phyloP scores from a whole-genome alignment of 1,139 yeast genomes.

The Komagataea norvegica region DNA sequence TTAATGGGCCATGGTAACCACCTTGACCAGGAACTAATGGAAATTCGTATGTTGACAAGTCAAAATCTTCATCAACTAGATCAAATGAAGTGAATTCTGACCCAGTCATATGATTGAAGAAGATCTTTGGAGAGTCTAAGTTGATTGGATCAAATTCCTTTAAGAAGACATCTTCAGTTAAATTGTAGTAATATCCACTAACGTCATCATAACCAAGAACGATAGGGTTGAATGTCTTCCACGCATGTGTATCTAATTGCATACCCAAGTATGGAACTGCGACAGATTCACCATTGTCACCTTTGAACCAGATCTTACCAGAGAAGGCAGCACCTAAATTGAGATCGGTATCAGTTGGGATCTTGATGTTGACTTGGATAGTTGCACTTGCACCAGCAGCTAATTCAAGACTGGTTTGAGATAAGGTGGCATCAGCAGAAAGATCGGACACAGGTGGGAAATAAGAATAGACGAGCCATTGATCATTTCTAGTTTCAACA shows the following conservation, averaged over 20 bases:
- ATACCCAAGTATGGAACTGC: slow-evolving; percentile 19
- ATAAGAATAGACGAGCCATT: neutral
- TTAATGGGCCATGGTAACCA: slow-evolving; percentile 8
- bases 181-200: slow-evolving; percentile 5
- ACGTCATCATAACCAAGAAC: slow-evolving; percentile 7
- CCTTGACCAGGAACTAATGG: slow-evolving; percentile 9
- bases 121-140: slow-evolving; percentile 10
- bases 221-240: slow-evolving; percentile 12
- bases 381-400: slow-evolving; percentile 14
- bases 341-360: slow-evolving; percentile 4
- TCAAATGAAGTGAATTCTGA: slow-evolving; percentile 13
- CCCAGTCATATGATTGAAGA: slow-evolving; percentile 12
- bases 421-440: slow-evolving; percentile 8
- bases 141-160: slow-evolving; percentile 2
- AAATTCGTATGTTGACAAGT: slow-evolving; percentile 5
- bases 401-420: slow-evolving; percentile 6
- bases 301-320: slow-evolving; percentile 14
- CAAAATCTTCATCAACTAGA: slow-evolving; percentile 15
- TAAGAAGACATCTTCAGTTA: slow-evolving; percentile 2
- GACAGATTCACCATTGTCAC: slow-evolving; percentile 16
- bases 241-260: slow-evolving; percentile 9
- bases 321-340: slow-evolving; percentile 9
- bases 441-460: slow-evolving; percentile 5
- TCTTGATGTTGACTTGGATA: slow-evolving; percentile 9
- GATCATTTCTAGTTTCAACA: slow-evolving; percentile 3